Evolutionary conservation across 2,329 filamentous ascomycete genomes (phyloP), one percentile per base, ranked within the genome.

Genomic region (Ustilaginoidea virens): DNA sequence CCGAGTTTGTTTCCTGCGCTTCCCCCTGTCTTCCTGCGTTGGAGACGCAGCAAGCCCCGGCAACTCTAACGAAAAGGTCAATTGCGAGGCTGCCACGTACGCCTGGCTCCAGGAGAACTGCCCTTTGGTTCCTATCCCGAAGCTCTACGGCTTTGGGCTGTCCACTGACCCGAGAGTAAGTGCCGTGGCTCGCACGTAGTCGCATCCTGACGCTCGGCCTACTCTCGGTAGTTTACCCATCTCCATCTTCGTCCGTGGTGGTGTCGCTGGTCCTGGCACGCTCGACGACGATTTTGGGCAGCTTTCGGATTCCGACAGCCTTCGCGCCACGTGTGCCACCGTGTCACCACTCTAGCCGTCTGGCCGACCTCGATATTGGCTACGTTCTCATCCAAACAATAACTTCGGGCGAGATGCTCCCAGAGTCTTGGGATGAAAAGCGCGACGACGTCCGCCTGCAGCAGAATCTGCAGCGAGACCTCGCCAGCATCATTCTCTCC

Each of bases 1-100:
- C 16, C 36, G 38, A 24, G 17, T 33, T 12, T 25, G 24, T 25
- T 8, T 25, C 2, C 12, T 25, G 6, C 24, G 24, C 24, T 25
- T 25, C 22, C 27, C 27, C 9, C 19, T 26, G 31, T 23, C 47
- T 20, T 48, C 46, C 31, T 49, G 49, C 23, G 39, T 55, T 7
- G 56, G 53, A 14, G 55, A 60, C 31, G 30, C 27, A 13, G 33
- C 25, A 14, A 35, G 44, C 27, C 53, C 52, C 5, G 56, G 53
- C 11, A 58, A 53, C 29, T 47, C 45, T 9, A 51, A 61, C 25
- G 55, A 60, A 40, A 60, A 60, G 42, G 13, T 59, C 23, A 33
- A 35, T 17, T 33, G 26, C 30, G 38, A 42, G 24, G 38, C 37
- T 20, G 36, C 33, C 8, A 33, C 36, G n/a, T 41, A 42, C 14